A percentile compares a stretch with the other conserved stretches of the same genome.
phyloP scores from a whole-genome alignment of 805 yeast species.

The Saccharomycopsis babjevae region DNA sequence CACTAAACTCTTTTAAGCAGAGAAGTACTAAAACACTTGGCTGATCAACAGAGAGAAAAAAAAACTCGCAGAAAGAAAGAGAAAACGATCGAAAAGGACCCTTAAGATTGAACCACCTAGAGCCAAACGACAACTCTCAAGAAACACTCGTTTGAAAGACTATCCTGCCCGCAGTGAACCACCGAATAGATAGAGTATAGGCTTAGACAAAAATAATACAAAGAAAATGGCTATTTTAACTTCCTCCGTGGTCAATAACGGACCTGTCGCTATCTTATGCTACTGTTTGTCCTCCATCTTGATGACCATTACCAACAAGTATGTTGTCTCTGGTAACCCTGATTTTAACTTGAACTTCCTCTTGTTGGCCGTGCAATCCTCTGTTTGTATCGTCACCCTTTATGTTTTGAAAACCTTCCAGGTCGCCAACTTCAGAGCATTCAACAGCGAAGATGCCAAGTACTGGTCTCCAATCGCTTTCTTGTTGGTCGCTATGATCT shows the following conservation, averaged over 20 bases:
- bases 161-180: too few relatives aligned
- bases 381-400: conserved; percentile 71
- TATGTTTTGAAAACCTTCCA: conserved; percentile 63
- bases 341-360: conserved; percentile 80
- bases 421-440: conserved; percentile 75
- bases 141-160: too few relatives aligned
- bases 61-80: background rate
- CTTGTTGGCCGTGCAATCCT: conserved; percentile 77
- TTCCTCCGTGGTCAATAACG: conserved; percentile 32
- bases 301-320: conserved; percentile 97
- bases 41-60: background rate
- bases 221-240: conserved; percentile 16
- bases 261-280: conserved; percentile 57
- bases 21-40: background rate
- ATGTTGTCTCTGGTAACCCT: conserved; percentile 66
- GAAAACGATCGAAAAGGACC: background rate
- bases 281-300: conserved; percentile 92
- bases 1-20: too few relatives aligned
- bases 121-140: too few relatives aligned
- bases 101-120: too few relatives aligned
- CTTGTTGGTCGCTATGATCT: conserved; percentile 84
- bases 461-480: conserved; percentile 94
- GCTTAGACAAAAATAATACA: background rate
- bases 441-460: conserved; percentile 79
- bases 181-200: too few relatives aligned